Base-by-base conservation (phyloP, 192 early-diverging fungal genomes). In the Coemansia sp. region DNA sequence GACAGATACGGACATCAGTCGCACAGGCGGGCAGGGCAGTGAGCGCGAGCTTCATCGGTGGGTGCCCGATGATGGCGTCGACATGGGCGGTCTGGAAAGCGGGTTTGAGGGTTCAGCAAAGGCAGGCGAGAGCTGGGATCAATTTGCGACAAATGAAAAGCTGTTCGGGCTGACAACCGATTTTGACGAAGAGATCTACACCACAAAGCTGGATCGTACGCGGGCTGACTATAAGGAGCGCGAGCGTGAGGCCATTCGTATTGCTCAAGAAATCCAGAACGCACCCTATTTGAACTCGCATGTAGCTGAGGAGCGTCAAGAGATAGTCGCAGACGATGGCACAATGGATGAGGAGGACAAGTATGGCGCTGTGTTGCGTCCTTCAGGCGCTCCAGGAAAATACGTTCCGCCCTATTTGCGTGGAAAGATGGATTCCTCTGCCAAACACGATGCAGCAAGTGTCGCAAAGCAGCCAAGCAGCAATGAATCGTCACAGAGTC, bases 131-230 rank as follows among this genome's bases (percentile, higher is more conserved):
- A 66, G 75, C 18, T 99, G 97, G 97, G 95, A 99, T 77, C 97
- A 99, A 75, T 99, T 99, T 87, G 91, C 88, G 5, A 90, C 86
- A 4, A 99, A 99, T 68, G 94, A 96, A 75, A 73, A 84, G 63
- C 84, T 93, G 48, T 99, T 99, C 88, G 97, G 97, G 1, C 87
- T 99, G 52, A 93, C 85, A 6, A 95, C 96, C 4, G 94, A 99
- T 75, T 99, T 94, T 83, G 84, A 97, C 68, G 95, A 97, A 62
- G 94, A 96, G 56, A 75, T 99, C 3, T 99, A 99, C 75, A 99
- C 97, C 2, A 99, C 97, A 7, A 88, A 85, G 29, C 80, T 99
- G 57, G 95, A 99, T 70, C 83, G 91, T 60, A 85, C 87, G 4
- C 88, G 87, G 34, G 87, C 94, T 5, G 89, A 92, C 60, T 99